These are phyloP conservation scores for Dendrobium chrysotoxum DNA, from an alignment of 106 monocot genomes.

Conservation along the genomic window DNA sequence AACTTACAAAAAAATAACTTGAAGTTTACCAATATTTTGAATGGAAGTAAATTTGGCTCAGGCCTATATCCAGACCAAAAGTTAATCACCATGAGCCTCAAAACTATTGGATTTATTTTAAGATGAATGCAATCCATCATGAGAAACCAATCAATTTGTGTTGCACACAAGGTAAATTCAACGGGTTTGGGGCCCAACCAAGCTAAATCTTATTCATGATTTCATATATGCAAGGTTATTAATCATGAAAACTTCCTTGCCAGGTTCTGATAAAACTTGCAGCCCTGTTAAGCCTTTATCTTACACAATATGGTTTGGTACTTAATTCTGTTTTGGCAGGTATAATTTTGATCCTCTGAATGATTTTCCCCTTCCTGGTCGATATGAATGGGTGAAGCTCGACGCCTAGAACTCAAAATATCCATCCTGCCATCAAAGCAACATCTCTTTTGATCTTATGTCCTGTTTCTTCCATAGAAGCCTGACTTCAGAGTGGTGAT, in stretches of 20 bases:
- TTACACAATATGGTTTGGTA: not conserved
- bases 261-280: not conserved
- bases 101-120: not conserved
- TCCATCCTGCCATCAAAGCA: not conserved
- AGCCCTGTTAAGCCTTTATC: not conserved
- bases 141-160: no score
- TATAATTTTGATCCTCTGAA: slow-evolving; percentile 77
- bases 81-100: not conserved
- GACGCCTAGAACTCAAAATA: slow-evolving; percentile 15
- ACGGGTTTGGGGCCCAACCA: no score
- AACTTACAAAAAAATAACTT: not conserved
- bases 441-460: not conserved
- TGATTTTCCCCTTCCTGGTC: slow-evolving; percentile 51
- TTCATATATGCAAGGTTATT: not conserved
- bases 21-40: not conserved
- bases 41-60: no score
- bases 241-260: not conserved
- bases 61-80: no score
- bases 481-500: not conserved
- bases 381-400: slow-evolving; percentile 64
- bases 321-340: slow-evolving; percentile 16
- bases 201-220: not conserved
- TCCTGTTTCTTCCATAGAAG: not conserved
- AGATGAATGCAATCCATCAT: no score
- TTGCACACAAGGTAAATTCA: no score